Conservation (phyloP, 2,329 filamentous ascomycete genomes). For the Talaromyces sp. region DNA sequence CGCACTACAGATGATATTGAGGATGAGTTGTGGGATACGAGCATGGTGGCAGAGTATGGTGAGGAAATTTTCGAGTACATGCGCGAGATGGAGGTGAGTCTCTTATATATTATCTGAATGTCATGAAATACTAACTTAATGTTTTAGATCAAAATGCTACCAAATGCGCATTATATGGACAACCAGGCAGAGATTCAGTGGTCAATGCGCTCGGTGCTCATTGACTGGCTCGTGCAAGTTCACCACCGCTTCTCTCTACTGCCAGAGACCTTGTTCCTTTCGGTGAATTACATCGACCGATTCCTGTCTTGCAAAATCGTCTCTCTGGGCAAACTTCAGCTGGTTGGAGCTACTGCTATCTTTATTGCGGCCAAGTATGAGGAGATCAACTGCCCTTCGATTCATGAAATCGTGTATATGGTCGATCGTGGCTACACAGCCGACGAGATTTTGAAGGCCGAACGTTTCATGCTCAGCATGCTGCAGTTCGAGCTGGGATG, state of each 20-base stretch:
- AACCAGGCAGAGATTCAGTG: constrained; percentile 95
- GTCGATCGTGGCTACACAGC: constrained; percentile 85
- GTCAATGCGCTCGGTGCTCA: constrained; percentile 95
- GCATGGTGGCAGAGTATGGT: constrained; percentile 95
- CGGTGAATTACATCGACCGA: constrained; percentile 94
- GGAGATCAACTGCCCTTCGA: constrained; percentile 95
- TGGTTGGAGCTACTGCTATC: constrained; percentile 92
- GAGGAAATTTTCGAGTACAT: constrained; percentile 96
- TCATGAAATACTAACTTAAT: constrained; percentile 22
- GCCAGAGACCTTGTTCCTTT: constrained; percentile 90
- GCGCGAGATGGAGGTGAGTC: constrained; percentile 73
- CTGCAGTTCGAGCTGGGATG: constrained; percentile 92
- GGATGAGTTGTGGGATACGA: constrained; percentile 88
- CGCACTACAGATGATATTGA: constrained; percentile 71
- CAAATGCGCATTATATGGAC: constrained; percentile 94
- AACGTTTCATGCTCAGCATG: constrained; percentile 97
- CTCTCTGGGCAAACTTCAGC: constrained; percentile 88
- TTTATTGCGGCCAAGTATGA: constrained; percentile 98
- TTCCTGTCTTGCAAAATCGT: constrained; percentile 94
- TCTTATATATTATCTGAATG: neutral
- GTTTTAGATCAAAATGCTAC: constrained; percentile 68
- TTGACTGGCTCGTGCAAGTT: constrained; percentile 98
- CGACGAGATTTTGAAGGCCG: constrained; percentile 93
- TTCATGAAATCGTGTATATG: constrained; percentile 97
- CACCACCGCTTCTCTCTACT: constrained; percentile 86